These are phyloP conservation scores for Exophiala bonariae DNA, from an alignment of 2,329 filamentous ascomycete genomes.

Conservation along the genomic window DNA sequence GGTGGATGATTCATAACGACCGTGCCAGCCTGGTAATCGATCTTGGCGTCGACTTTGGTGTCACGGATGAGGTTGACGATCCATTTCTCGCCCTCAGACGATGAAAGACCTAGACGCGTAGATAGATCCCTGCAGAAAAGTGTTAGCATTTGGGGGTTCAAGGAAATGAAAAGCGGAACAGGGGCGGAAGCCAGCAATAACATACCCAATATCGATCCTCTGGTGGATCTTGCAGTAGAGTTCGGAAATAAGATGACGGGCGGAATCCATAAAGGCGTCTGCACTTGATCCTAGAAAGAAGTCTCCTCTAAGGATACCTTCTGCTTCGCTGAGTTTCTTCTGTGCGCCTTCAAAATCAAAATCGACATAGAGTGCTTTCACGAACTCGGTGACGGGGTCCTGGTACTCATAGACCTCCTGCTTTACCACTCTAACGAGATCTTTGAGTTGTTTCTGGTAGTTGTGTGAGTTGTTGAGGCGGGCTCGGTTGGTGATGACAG, in stretches of 20 bases:
- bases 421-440: conserved; percentile 89
- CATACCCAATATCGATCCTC: conserved; percentile 89
- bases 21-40: conserved; percentile 97
- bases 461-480: conserved; percentile 76
- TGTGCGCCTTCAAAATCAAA: conserved; percentile 98
- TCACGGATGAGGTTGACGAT: conserved; percentile 99
- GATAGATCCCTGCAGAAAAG: conserved; percentile 69
- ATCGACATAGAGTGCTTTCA: conserved; percentile 92
- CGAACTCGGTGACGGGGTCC: conserved; percentile 93
- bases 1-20: conserved; percentile 99
- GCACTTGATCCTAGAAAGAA: conserved; percentile 89
- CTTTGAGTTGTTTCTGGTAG: conserved; percentile 99
- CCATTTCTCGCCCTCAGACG: conserved; percentile 99
- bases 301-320: conserved; percentile 87
- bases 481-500: conserved; percentile 89
- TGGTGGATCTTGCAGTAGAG: conserved; percentile 99
- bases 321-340: conserved; percentile 79
- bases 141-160: neutral
- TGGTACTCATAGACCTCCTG: conserved; percentile 98
- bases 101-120: conserved; percentile 82
- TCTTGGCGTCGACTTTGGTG: conserved; percentile 96
- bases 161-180: neutral
- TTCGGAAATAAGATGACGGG: conserved; percentile 95
- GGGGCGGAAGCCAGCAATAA: conserved; percentile 12
- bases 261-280: conserved; percentile 89